Conservation (phyloP, 2,329 filamentous ascomycete genomes). For the Coniochaeta ligniaria region DNA sequence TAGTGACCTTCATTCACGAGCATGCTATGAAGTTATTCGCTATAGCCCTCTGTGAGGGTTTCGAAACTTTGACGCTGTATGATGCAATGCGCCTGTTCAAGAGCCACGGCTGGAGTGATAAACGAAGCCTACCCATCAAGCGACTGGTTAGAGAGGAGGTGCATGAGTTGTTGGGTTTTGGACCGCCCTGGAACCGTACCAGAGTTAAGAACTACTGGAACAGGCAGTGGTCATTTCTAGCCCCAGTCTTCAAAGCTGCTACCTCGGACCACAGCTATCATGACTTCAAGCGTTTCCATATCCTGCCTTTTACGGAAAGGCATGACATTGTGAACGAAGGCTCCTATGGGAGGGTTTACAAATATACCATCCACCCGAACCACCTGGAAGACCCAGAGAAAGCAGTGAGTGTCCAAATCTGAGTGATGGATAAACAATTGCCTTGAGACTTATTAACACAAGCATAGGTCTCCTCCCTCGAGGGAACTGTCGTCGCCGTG, state of each 20-base stretch:
- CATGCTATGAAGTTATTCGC: background rate
- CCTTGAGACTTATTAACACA: no score
- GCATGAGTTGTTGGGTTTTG: background rate
- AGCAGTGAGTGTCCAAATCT: no score
- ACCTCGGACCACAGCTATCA: background rate
- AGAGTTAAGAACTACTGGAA: slow-evolving; percentile 1
- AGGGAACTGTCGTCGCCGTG: no score
- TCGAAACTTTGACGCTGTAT: background rate
- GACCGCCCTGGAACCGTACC: background rate
- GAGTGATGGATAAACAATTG: no score
- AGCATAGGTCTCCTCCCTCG: no score
- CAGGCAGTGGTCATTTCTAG: slow-evolving; percentile 3
- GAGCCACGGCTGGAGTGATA: background rate
- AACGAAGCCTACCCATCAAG: no score
- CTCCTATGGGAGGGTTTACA: slow-evolving; percentile 4
- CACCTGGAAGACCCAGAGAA: slow-evolving; percentile 2
- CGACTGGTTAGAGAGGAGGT: no score
- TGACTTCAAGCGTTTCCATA: background rate
- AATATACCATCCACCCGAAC: slow-evolving; percentile 4
- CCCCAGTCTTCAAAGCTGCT: background rate
- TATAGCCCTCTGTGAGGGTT: background rate
- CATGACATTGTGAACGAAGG: background rate
- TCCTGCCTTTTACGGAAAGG: slow-evolving; percentile 4
- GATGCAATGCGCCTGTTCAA: background rate
- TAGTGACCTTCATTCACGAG: background rate